These are phyloP conservation scores for Tagetes patula DNA, from an alignment of 129 eudicot species.

Conservation along the genomic window DNA sequence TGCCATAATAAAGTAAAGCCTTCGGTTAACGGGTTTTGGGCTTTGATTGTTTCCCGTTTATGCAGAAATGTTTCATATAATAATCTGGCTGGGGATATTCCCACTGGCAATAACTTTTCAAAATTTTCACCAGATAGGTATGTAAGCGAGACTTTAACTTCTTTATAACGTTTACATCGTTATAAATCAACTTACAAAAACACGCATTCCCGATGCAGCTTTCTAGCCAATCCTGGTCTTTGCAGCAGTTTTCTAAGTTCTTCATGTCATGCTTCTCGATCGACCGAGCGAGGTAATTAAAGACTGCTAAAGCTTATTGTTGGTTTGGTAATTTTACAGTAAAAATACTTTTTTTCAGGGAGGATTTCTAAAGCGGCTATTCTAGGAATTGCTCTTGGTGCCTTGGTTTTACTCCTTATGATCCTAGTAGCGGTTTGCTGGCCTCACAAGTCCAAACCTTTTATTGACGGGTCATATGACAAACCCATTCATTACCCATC, in stretches of 20 bases:
- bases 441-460: constrained; percentile 60
- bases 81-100: constrained; percentile 73
- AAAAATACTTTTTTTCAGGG: constrained; percentile 30
- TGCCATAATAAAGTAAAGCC: not conserved
- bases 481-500: constrained; percentile 82
- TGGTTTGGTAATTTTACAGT: not conserved
- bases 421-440: constrained; percentile 81
- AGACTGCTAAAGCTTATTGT: not conserved
- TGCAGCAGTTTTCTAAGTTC: constrained; percentile 70
- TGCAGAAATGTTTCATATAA: constrained; percentile 91
- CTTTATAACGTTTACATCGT: not conserved
- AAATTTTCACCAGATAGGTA: constrained; percentile 91
- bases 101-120: constrained; percentile 78
- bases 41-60: not conserved
- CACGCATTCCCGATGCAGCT: constrained; percentile 41
- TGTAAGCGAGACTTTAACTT: not conserved
- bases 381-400: constrained; percentile 88
- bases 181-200: not conserved
- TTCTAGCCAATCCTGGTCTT: constrained; percentile 73
- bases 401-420: constrained; percentile 79
- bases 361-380: constrained; percentile 82
- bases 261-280: constrained; percentile 62
- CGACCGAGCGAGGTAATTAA: constrained; percentile 60
- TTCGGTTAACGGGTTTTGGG: not conserved
- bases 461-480: constrained; percentile 58